Base-by-base conservation (phyloP, 2,329 filamentous ascomycete genomes). In the Bipolaris victoriae region DNA sequence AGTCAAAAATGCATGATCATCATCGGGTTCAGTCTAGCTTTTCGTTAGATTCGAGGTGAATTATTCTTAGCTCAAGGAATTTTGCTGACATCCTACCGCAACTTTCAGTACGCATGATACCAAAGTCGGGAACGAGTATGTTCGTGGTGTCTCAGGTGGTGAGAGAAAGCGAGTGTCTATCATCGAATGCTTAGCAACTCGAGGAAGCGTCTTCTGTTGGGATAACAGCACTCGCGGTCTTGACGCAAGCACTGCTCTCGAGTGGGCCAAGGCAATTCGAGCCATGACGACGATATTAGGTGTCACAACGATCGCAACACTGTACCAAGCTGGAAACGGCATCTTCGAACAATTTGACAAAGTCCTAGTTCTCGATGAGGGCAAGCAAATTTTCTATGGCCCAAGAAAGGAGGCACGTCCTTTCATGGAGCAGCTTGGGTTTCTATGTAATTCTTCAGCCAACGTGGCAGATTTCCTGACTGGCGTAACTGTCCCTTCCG, bases 391-490 rank as follows among this genome's bases (percentile, higher is more conserved):
- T 59, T 93, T 85, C 77, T 92, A 87, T 61, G 90, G 90, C 0
- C 82, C 84, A 0, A 82, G 83, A 0, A 69, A 66, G 3, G 71
- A 79, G 2, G 90, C 89, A 1, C 85, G 82, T 62, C 74, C 75
- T 0, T 92, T 86, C 73, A 91, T 92, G 58, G 83, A 86, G 64
- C 75, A 81, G 9, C 84, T 88, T 70, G 90, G 90, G n/a, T 92
- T 90, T 66, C 65, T 85, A 26, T 89, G 84, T 62, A n/a, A 46
- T 22, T 37, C 85, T 7, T 83, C 85, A 5, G 83, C 86, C 16
- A 91, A 88, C 0, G 85, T 85, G 0, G 86, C 85, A 1, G 90
- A 93, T 65, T 93, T 91, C 71, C 75, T 93, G 18, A 92, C 89
- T 0, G 89, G 87, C 1, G 85, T 92, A 55, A 90, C 86, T 1